phyloP scores from a whole-genome alignment of 202 grass and related monocot species.

The Brachypodium distachyon region DNA sequence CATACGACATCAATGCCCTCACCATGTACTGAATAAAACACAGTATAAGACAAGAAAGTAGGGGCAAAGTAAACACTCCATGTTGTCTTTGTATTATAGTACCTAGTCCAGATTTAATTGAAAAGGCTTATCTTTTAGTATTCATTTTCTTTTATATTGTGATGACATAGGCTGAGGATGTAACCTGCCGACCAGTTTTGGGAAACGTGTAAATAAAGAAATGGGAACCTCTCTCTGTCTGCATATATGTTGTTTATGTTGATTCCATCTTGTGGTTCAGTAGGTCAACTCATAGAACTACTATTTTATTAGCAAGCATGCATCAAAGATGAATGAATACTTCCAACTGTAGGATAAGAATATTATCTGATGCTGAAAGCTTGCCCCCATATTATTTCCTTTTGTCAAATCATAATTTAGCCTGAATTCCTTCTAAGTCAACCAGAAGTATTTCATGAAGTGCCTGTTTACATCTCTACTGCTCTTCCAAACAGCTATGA shows the following conservation, averaged over 20 bases:
- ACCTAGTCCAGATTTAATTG: neutral
- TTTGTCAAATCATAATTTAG: neutral
- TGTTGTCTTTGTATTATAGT: slow-evolving; percentile 30
- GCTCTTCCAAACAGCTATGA: neutral
- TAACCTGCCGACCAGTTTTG: neutral
- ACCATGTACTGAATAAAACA: slow-evolving; percentile 8
- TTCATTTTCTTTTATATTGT: neutral
- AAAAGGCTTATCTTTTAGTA: neutral
- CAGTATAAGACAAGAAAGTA: neutral
- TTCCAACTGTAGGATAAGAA: neutral
- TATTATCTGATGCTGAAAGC: neutral
- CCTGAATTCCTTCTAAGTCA: neutral
- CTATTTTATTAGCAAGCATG: neutral
- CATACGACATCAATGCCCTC: slow-evolving; percentile 8
- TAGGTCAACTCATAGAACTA: slow-evolving; percentile 18
- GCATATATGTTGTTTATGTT: neutral
- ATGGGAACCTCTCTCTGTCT: neutral
- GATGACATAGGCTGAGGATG: slow-evolving; percentile 22
- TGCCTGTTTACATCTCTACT: neutral
- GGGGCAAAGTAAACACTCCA: neutral
- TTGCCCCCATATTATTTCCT: neutral
- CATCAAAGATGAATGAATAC: neutral
- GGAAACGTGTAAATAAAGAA: slow-evolving; percentile 1
- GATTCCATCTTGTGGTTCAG: slow-evolving; percentile 3
- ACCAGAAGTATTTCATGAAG: neutral